Conservation (phyloP, 805 yeast genomes). For the Yarrowia keelungensis region DNA sequence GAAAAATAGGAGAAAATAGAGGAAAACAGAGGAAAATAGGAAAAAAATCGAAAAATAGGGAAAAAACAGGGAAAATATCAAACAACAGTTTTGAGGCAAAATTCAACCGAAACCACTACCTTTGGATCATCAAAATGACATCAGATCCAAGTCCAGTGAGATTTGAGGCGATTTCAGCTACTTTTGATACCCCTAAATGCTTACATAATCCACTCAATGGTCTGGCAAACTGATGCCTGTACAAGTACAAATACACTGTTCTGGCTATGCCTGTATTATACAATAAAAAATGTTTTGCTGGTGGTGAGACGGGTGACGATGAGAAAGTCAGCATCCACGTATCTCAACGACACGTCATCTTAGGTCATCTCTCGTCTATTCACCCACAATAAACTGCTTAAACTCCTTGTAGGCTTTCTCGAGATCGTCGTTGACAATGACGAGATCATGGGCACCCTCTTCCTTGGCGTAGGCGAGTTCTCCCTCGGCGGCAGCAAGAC, state of each 20-base stretch:
- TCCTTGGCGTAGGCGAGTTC: constrained; percentile 89
- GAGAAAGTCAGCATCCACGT: too few relatives aligned
- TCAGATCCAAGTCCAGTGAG: too few relatives aligned
- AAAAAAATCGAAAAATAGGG: background rate
- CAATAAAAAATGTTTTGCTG: background rate
- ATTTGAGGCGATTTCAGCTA: too few relatives aligned
- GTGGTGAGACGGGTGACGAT: too few relatives aligned
- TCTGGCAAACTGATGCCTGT: too few relatives aligned
- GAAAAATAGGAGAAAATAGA: background rate
- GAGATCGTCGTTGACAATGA: constrained; percentile 88
- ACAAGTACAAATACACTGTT: too few relatives aligned
- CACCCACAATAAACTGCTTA: constrained; percentile 59
- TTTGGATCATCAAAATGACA: too few relatives aligned
- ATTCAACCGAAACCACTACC: too few relatives aligned
- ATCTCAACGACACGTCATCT: too few relatives aligned
- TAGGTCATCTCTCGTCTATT: background rate
- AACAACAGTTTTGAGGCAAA: too few relatives aligned
- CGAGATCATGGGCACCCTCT: constrained; percentile 85
- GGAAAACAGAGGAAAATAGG: background rate
- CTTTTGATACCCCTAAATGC: background rate
- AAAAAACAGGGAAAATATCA: background rate
- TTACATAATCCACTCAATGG: too few relatives aligned
- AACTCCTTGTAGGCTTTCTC: constrained; percentile 86
- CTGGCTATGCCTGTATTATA: background rate
- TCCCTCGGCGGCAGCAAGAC: constrained; percentile 84